Evolutionary conservation across 1,139 yeast species (phyloP), one percentile per base, ranked within the genome.

Genomic region (Sugiyamaella xylanicola): DNA sequence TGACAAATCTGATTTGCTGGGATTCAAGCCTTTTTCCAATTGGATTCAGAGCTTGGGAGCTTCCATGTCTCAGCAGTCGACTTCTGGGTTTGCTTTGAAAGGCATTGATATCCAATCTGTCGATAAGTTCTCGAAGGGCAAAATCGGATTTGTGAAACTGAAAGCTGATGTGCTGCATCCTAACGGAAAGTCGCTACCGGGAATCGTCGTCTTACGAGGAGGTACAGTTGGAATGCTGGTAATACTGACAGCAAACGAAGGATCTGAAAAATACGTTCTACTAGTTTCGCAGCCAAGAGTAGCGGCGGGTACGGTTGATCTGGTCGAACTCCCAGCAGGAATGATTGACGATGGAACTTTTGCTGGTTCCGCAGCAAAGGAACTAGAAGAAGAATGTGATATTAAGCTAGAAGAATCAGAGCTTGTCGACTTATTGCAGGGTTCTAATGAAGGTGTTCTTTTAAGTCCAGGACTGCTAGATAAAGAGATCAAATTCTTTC

Each of bases 281-380:
- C 45, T 65, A 35, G 65, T 63, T 7, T 48, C 56, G 17, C 68
- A 65, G 54, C 65, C 68, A 4, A 48, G 68, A 25, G 62, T 64
- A 4, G 63, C 68, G 2, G 56, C 60, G 1, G 68, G 65, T 15
- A 49, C 51, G 20, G 41, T 62, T 42, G 44, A 43, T 15, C 52
- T 61, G 29, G 47, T 56, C 9, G 68, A 65, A 53, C 50, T 65
- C 41, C 68, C 68, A 2, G 68, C 68, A 7, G 68, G 68, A 8
- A 64, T 65, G 68, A 58, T 63, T 43, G 68, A 65, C 43, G 63
- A 56, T 32, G 63, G 63, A 3, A 53, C 60, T 1, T 63, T 64
- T 44, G 43, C 55, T 4, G 68, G 67, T 9, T 55, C 66, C 17
- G 67, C 68, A 7, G 68, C 67, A 1, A 50, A 57, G 29, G 68